Base-by-base conservation (phyloP, 2,329 filamentous ascomycete species). In the Ophiosphaerella korrae region DNA sequence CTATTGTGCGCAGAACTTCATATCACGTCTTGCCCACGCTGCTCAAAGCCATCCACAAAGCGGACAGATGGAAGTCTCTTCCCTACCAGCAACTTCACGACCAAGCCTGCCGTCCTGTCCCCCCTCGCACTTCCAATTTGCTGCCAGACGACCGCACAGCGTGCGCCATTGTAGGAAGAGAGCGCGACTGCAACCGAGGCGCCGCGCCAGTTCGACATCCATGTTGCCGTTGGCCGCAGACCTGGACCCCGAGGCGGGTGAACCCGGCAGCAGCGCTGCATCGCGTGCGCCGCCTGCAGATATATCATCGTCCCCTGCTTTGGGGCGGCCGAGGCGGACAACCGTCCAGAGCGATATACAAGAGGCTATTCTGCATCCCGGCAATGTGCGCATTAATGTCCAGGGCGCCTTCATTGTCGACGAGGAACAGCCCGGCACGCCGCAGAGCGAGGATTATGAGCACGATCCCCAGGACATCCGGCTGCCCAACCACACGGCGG, bases 341-440 rank as follows among this genome's bases (percentile, higher is more conserved):
- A 70, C 70, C 6, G 61, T 60, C 34, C 68, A 71, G 52, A 70
- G 67, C 50, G 77, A 78, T 48, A 78, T 81, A 57, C 72, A 79
- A 45, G 75, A 78, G 35, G 79, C 82, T 37, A 85, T 86, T 55
- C 75, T 78, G 53, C 82, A 84, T 51, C 84, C 84, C 2, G 84
- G 84, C 21, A 78, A 89, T 12, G 92, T 97, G 67, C 88, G 90
- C 76, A 97, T 99, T 78, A 97, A 99, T 72, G 93, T 97, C 59
- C 87, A 92, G 73, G 94, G 93, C 68, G 94, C 94, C 34, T 97
- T 96, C 70, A 97, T 99, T 60, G 92, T 96, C 65, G 91, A 97
- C 70, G 88, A 93, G 55, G 74, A 77, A 61, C 61, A 64, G 44
- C 80, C 82, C 3, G 74, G 74, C 16, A 84, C 42, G 77, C 84